Percentiles rank a stretch among this genome's conserved stretches.
Conservation (phyloP, 176 grass and related monocot genomes). For the Eleusine indica region DNA sequence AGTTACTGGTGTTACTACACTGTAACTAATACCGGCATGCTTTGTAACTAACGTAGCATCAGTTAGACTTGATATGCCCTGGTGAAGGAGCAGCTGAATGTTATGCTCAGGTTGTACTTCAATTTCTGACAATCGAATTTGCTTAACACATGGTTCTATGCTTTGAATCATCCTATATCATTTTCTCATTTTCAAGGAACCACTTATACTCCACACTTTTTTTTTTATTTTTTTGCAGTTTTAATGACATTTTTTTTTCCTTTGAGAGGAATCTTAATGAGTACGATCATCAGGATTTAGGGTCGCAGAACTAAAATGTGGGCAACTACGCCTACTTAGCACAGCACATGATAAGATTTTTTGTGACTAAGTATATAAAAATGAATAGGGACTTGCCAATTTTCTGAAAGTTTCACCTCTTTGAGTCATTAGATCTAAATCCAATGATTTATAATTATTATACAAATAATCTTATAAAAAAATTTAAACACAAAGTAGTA, state of each 20-base stretch:
- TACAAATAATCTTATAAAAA: no score
- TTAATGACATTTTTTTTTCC: neutral
- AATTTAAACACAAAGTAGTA: no score
- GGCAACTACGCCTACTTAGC: no score
- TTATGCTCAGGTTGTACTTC: conserved; percentile 29
- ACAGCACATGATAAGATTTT: no score
- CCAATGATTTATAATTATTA: no score
- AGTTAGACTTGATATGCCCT: conserved; percentile 8
- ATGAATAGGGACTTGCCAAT: no score
- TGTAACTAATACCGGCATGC: conserved; percentile 13
- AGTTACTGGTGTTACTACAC: conserved; percentile 13
- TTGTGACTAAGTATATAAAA: no score
- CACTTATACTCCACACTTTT: neutral
- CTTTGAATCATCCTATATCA: neutral
- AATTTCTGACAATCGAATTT: conserved; percentile 15
- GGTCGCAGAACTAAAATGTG: neutral
- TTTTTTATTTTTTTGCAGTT: neutral
- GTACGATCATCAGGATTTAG: neutral
- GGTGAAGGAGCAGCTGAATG: conserved; percentile 17
- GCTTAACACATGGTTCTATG: neutral
- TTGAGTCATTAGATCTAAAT: no score
- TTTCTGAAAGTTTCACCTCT: no score
- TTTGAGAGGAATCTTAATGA: neutral
- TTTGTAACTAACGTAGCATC: conserved; percentile 36
- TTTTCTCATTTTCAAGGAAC: neutral